phyloP scores from a whole-genome alignment of 179 eudicot genomes.

The Beta corolliflora region DNA sequence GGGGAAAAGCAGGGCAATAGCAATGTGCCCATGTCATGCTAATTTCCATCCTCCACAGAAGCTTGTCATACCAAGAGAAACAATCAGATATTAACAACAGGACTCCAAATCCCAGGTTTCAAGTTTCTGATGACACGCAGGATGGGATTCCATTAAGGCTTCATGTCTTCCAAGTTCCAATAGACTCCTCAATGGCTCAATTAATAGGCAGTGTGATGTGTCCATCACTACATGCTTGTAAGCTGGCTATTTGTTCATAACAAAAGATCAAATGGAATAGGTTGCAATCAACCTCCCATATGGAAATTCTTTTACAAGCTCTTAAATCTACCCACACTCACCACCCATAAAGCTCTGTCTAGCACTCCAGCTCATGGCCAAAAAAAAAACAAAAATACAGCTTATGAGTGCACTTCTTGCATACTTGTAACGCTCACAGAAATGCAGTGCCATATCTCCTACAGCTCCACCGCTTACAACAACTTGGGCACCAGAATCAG shows the following conservation, averaged over 20 bases:
- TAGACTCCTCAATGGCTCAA: not conserved
- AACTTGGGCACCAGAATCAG: slow-evolving; percentile 95
- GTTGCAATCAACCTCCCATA: not conserved
- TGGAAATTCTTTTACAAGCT: not conserved
- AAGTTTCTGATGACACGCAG: not conserved
- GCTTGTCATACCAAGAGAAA: not conserved
- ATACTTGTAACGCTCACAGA: slow-evolving; percentile 95
- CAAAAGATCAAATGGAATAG: not conserved
- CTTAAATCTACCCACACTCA: not conserved
- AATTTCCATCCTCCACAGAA: not conserved
- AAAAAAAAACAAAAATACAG: not conserved
- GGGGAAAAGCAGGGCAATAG: not conserved
- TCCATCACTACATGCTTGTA: not conserved
- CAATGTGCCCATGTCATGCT: not conserved
- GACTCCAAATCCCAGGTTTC: not conserved
- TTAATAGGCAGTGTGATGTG: not conserved
- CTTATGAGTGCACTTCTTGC: slow-evolving; percentile 9
- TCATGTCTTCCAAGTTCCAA: no score
- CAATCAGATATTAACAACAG: not conserved
- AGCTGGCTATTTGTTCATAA: not conserved
- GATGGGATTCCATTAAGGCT: not conserved
- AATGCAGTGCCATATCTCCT: slow-evolving; percentile 98
- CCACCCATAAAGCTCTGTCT: not conserved
- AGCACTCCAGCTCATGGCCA: not conserved
- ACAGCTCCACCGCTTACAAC: slow-evolving; percentile 92